These are phyloP conservation scores for Mycena belliarum DNA, from an alignment of 768 basidiomycete genomes.

Conservation along the genomic window DNA sequence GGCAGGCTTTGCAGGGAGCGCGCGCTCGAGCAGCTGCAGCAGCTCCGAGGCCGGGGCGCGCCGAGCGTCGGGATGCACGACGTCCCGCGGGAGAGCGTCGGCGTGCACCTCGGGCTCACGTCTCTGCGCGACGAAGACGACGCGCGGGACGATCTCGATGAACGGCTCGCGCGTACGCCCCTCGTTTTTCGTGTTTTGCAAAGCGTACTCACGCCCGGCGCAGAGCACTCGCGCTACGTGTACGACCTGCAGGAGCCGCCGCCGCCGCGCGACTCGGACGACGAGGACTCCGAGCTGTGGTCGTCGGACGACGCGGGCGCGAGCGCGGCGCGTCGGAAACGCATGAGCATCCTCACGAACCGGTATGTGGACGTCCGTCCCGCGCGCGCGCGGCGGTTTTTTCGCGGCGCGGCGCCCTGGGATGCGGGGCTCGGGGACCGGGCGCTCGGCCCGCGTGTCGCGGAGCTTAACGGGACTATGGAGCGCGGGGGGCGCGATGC, in stretches of 20 bases:
- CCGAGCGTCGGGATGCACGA: constrained; percentile 89
- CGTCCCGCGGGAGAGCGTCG: constrained; percentile 73
- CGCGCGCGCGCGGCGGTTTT: constrained; percentile 50
- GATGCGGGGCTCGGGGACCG: constrained; percentile 7
- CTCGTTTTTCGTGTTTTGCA: not conserved
- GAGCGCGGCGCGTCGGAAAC: constrained; percentile 35
- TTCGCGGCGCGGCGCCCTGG: constrained; percentile 41
- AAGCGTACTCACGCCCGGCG: not conserved
- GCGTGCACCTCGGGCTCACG: constrained; percentile 60
- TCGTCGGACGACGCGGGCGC: constrained; percentile 17
- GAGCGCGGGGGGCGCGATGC: constrained; percentile 1
- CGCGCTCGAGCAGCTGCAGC: constrained; percentile 47
- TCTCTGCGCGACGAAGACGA: constrained; percentile 43
- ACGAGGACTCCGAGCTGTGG: constrained; percentile 31
- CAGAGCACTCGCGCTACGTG: constrained; percentile 70
- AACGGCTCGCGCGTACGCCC: constrained; percentile 69
- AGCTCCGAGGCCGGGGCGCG: constrained; percentile 46
- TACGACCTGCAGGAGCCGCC: constrained; percentile 59
- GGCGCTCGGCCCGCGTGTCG: not conserved
- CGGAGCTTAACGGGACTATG: constrained; percentile 5
- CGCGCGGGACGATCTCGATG: constrained; percentile 63
- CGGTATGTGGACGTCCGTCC: constrained; percentile 53
- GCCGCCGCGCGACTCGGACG: constrained; percentile 41
- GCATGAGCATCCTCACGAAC: constrained; percentile 72
- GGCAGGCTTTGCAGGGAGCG: constrained; percentile 31